Percentiles rank a stretch among this genome's conserved stretches.
These are phyloP conservation scores for Cercophora newfieldiana DNA, from an alignment of 495 filamentous ascomycete genomes.

Conservation along the genomic window DNA sequence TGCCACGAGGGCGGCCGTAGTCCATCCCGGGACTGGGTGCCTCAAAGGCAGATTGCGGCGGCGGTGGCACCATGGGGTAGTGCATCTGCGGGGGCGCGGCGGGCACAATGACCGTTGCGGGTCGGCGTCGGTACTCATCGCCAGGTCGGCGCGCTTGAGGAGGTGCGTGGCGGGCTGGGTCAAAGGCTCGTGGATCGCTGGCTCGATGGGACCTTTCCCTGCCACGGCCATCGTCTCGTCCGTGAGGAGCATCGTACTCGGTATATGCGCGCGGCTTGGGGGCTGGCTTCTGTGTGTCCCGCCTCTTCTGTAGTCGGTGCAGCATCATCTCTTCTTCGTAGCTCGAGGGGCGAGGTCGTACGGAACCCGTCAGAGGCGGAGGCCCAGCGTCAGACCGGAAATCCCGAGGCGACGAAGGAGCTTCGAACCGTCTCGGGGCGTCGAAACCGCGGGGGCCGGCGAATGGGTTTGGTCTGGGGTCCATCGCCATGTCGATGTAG, in stretches of 20 bases:
- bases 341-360: slow-evolving; percentile 40
- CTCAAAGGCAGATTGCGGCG: slow-evolving; percentile 37
- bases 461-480: slow-evolving; percentile 29
- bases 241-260: slow-evolving; percentile 36
- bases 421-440: slow-evolving; percentile 12
- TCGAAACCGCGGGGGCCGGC: slow-evolving; percentile 22
- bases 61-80: slow-evolving; percentile 31
- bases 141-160: slow-evolving; percentile 21
- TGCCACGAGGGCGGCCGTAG: slow-evolving; percentile 37
- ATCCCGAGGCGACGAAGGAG: slow-evolving; percentile 31
- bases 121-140: slow-evolving; percentile 46
- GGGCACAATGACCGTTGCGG: slow-evolving; percentile 41
- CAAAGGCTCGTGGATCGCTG: not conserved
- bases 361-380: slow-evolving; percentile 13
- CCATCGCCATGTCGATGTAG: slow-evolving; percentile 50
- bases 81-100: slow-evolving; percentile 31
- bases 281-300: slow-evolving; percentile 56
- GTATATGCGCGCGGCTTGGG: slow-evolving; percentile 51
- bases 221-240: slow-evolving; percentile 31
- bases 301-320: slow-evolving; percentile 54
- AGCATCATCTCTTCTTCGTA: slow-evolving; percentile 56
- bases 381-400: slow-evolving; percentile 27
- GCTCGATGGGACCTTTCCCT: slow-evolving; percentile 17
- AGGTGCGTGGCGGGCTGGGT: not conserved
- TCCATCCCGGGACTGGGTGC: slow-evolving; percentile 34